phyloP scores from a whole-genome alignment of 2,329 filamentous ascomycete species.

The Fusarium falciforme region DNA sequence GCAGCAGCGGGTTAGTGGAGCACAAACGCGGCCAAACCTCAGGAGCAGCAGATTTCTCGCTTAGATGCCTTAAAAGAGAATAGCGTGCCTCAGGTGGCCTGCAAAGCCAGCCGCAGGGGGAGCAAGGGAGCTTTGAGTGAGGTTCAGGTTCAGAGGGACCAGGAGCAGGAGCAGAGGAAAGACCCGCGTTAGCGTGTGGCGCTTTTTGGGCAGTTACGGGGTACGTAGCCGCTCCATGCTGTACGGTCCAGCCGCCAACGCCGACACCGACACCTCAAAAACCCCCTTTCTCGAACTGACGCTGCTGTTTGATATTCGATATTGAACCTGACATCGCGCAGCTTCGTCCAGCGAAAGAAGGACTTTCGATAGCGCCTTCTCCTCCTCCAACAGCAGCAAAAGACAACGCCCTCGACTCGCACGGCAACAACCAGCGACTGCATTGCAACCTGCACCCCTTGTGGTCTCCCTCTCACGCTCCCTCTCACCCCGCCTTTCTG shows the following conservation, averaged over 20 bases:
- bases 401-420: neutral
- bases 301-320: constrained; percentile 35
- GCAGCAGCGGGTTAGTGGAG: constrained; percentile 17
- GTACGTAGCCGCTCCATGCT: constrained; percentile 37
- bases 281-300: constrained; percentile 43
- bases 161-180: neutral
- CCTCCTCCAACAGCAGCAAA: neutral
- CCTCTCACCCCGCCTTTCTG: constrained; percentile 37
- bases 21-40: constrained; percentile 25
- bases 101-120: constrained; percentile 31
- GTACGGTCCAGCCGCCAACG: constrained; percentile 22
- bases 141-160: constrained; percentile 9
- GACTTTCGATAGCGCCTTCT: neutral
- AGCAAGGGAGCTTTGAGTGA: constrained; percentile 18
- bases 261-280: constrained; percentile 38
- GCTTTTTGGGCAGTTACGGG: constrained; percentile 37
- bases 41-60: constrained; percentile 20
- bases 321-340: constrained; percentile 32
- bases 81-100: constrained; percentile 43
- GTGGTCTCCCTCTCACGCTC: constrained; percentile 34
- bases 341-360: constrained; percentile 2
- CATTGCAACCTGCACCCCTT: constrained; percentile 20
- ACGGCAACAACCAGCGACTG: constrained; percentile 3
- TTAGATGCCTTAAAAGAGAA: constrained; percentile 23
- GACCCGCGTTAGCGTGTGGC: constrained; percentile 35